These are phyloP conservation scores for Aspergillus eucalypticola DNA, from an alignment of 2,329 filamentous ascomycete species.

Conservation along the genomic window DNA sequence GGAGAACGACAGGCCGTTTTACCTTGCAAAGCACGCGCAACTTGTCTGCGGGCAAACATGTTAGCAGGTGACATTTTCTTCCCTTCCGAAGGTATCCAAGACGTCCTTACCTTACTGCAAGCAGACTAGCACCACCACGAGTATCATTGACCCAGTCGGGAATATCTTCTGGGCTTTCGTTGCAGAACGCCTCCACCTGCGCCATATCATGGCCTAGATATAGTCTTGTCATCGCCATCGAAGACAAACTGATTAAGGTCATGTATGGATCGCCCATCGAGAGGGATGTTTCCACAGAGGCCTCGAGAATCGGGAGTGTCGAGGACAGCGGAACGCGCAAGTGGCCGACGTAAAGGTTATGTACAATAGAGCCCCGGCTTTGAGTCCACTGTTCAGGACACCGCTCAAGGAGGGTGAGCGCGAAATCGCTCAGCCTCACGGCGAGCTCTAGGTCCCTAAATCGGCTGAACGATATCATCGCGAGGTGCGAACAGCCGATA, in stretches of 20 bases:
- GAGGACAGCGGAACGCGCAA: conserved; percentile 54
- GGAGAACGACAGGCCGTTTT: conserved; percentile 56
- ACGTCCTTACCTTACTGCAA: conserved; percentile 45
- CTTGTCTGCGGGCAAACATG: conserved; percentile 44
- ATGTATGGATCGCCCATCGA: conserved; percentile 60
- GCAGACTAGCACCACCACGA: conserved; percentile 60
- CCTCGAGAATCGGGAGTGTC: conserved; percentile 55
- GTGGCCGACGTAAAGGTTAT: conserved; percentile 64
- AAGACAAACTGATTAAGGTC: conserved; percentile 59
- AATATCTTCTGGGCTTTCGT: conserved; percentile 58
- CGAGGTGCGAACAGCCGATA: conserved; percentile 60
- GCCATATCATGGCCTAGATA: conserved; percentile 59
- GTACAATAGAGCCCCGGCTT: conserved; percentile 58
- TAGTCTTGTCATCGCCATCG: conserved; percentile 58
- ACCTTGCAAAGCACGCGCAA: conserved; percentile 60
- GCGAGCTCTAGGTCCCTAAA: conserved; percentile 60
- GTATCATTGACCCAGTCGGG: conserved; percentile 59
- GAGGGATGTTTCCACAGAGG: conserved; percentile 58
- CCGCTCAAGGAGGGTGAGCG: conserved; percentile 53
- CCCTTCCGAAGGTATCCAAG: neutral
- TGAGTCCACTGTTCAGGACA: conserved; percentile 57
- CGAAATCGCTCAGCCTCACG: conserved; percentile 54
- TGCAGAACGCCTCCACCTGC: conserved; percentile 60
- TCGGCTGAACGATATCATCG: conserved; percentile 56
- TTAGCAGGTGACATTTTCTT: conserved; percentile 2